These are phyloP conservation scores for Passiflora organensis DNA, from an alignment of 345 rosid genomes.

Conservation along the genomic window DNA sequence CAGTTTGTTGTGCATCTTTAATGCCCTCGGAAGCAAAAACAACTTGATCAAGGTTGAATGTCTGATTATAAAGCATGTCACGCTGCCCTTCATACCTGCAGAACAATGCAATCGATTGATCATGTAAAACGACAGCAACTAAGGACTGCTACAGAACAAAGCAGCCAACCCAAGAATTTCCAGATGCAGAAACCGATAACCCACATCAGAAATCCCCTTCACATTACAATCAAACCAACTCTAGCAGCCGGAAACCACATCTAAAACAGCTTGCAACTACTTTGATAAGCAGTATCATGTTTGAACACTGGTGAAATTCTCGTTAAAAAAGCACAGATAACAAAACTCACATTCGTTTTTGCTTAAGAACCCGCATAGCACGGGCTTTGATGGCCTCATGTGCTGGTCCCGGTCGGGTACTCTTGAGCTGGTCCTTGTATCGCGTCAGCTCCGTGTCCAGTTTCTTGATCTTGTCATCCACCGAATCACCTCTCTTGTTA, in stretches of 20 bases:
- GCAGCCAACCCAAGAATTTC: no score
- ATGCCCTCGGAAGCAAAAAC: conserved; percentile 97
- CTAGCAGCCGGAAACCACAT: background rate
- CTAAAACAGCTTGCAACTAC: background rate
- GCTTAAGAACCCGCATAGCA: conserved; percentile 86
- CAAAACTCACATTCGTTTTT: conserved; percentile 68
- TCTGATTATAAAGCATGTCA: conserved; percentile 94
- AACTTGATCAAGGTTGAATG: conserved; percentile 99
- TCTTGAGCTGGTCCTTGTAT: conserved; percentile 82
- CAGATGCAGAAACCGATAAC: no score
- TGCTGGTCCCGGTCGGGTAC: conserved; percentile 87
- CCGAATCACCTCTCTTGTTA: conserved; percentile 80
- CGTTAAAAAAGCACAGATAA: no score
- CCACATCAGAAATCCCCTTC: background rate
- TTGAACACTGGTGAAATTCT: no score
- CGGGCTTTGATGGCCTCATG: conserved; percentile 88
- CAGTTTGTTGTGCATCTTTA: conserved; percentile 98
- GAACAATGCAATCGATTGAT: background rate
- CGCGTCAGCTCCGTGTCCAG: conserved; percentile 69
- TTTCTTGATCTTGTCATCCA: conserved; percentile 78
- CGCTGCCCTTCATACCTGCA: conserved; percentile 96
- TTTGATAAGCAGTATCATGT: no score
- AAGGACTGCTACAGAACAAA: no score
- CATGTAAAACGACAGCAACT: no score
- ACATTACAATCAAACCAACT: no score